Conservation (phyloP, 805 yeast species). For the Sporopachydermia quercuum region DNA sequence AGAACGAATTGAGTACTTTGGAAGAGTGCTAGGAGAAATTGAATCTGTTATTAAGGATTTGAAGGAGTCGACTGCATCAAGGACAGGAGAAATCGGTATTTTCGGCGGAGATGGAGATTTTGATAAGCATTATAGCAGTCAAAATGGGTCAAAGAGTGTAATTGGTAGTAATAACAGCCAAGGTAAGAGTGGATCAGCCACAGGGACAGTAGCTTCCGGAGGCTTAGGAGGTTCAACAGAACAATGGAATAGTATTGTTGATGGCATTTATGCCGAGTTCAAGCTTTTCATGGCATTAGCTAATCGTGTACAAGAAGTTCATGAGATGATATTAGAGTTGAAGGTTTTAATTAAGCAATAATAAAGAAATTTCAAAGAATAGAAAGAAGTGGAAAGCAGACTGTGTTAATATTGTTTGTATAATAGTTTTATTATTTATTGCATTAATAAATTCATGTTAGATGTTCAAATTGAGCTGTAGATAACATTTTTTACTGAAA, state of each 20-base stretch:
- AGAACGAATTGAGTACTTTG: slow-evolving; percentile 34
- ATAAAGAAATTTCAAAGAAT: no score
- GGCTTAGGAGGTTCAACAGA: slow-evolving; percentile 13
- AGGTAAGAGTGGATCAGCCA: slow-evolving; percentile 15
- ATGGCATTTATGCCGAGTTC: slow-evolving; percentile 43
- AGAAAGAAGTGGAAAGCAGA: no score
- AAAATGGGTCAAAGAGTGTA: slow-evolving; percentile 19
- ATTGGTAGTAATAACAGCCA: slow-evolving; percentile 16
- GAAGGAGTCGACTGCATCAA: slow-evolving; percentile 5
- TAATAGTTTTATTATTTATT: no score
- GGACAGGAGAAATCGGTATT: slow-evolving; percentile 12
- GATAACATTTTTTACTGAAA: no score
- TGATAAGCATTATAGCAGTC: slow-evolving; percentile 15
- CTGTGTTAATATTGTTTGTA: no score
- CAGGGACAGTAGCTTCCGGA: slow-evolving; percentile 7
- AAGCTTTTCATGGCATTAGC: slow-evolving; percentile 57
- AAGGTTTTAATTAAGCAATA: neutral
- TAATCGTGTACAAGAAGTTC: slow-evolving; percentile 57
- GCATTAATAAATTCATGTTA: no score
- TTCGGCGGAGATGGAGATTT: slow-evolving; percentile 24
- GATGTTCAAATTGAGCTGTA: no score
- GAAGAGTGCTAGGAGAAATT: slow-evolving; percentile 30
- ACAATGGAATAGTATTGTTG: slow-evolving; percentile 21
- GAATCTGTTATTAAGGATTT: slow-evolving; percentile 38
- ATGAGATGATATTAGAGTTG: slow-evolving; percentile 14